Conservation (phyloP, 495 filamentous ascomycete species). For the Neurospora sp. region DNA sequence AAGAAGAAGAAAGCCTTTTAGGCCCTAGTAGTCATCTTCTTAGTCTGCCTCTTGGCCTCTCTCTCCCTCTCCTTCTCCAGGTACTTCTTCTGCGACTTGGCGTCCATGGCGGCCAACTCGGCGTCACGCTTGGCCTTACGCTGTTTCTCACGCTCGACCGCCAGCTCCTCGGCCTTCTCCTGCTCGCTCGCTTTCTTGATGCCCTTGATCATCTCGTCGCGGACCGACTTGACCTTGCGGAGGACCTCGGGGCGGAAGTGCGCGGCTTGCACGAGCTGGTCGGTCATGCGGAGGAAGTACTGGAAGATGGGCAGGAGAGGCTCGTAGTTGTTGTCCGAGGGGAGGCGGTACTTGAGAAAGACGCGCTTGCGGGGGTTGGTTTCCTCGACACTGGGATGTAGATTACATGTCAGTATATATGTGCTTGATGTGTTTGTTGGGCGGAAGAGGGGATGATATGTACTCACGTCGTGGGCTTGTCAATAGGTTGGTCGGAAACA, state of each 20-base stretch:
- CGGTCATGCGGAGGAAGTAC: constrained; percentile 75
- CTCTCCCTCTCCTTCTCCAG: constrained; percentile 84
- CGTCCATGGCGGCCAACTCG: constrained; percentile 69
- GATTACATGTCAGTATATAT: constrained; percentile 10
- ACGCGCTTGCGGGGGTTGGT: constrained; percentile 77
- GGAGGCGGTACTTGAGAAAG: constrained; percentile 62
- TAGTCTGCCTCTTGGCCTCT: constrained; percentile 61
- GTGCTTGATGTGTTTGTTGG: background rate
- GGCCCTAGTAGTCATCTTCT: constrained; percentile 54
- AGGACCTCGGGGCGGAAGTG: constrained; percentile 86
- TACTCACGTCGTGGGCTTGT: constrained; percentile 78
- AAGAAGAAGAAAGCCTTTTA: constrained; percentile 1
- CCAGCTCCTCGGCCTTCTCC: constrained; percentile 88
- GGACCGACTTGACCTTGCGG: constrained; percentile 67
- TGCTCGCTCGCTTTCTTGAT: constrained; percentile 75
- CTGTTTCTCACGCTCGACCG: constrained; percentile 63
- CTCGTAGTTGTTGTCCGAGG: constrained; percentile 53
- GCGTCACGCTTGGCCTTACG: constrained; percentile 92
- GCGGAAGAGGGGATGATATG: background rate
- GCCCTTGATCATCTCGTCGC: constrained; percentile 74
- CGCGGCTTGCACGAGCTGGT: constrained; percentile 61
- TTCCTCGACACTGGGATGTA: constrained; percentile 61
- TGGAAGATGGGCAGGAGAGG: constrained; percentile 64
- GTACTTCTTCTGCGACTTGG: constrained; percentile 92
- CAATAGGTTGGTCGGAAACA: constrained; percentile 79